Evolutionary conservation across 176 grass and related monocot genomes (phyloP).

Genomic region (Zea luxurians): DNA sequence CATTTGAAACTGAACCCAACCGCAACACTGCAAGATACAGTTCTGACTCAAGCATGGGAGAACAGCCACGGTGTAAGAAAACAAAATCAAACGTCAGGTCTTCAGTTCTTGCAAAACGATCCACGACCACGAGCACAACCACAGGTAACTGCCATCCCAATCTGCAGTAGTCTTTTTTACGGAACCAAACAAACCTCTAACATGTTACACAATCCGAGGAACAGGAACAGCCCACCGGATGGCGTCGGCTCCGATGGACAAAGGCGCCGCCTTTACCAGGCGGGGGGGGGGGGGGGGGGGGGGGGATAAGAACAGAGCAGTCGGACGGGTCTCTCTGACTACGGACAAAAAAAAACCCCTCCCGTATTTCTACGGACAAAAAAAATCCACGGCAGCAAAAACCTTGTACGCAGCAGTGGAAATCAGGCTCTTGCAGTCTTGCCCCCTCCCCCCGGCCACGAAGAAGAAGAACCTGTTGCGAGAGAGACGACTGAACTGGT

Average conservation of each 20-base stretch:
- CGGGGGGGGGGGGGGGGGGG: not conserved
- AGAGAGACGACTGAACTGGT: slow-evolving; percentile 26
- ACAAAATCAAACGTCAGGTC: not conserved
- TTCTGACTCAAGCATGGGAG: not conserved
- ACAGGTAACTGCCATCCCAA: not conserved
- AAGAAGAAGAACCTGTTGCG: slow-evolving; percentile 41
- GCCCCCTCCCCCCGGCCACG: not conserved
- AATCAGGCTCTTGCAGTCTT: not conserved
- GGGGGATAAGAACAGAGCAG: not conserved
- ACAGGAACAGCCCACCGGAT: not conserved
- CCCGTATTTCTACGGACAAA: not conserved
- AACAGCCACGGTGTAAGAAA: no score
- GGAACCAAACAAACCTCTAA: not conserved
- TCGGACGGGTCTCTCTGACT: not conserved
- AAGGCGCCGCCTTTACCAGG: slow-evolving; percentile 38
- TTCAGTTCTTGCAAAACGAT: not conserved
- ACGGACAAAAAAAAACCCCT: not conserved
- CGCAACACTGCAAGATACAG: not conserved
- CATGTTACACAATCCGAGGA: not conserved
- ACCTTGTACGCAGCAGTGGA: slow-evolving; percentile 11
- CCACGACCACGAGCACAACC: not conserved
- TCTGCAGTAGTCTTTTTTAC: not conserved
- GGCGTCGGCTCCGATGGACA: not conserved
- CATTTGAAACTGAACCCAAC: not conserved
- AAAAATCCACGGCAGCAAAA: not conserved